Evolutionary conservation across 2,329 filamentous ascomycete species (phyloP).

Genomic region (Clonostachys solani): DNA sequence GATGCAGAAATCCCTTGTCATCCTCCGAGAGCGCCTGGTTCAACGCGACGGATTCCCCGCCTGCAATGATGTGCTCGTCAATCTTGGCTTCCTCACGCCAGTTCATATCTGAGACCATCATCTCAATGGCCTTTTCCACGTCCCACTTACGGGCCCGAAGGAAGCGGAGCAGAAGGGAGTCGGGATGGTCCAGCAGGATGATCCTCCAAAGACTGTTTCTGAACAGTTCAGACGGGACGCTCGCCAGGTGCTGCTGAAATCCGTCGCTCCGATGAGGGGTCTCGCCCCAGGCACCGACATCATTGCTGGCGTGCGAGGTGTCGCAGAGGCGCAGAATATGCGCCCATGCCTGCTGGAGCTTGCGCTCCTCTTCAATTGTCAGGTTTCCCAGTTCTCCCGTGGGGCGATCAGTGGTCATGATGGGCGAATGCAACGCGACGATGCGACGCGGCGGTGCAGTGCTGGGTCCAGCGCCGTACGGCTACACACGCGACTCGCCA

Average conservation of each 20-base stretch:
- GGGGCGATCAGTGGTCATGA: too few species aligned
- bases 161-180: slow-evolving; percentile 31
- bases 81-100: slow-evolving; percentile 28
- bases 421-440: too few species aligned
- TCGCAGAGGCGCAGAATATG: slow-evolving; percentile 12
- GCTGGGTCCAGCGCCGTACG: too few species aligned
- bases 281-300: background rate
- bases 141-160: slow-evolving; percentile 34
- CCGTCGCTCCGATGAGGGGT: slow-evolving; percentile 1
- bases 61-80: slow-evolving; percentile 20
- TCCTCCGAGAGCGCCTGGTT: slow-evolving; percentile 11
- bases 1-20: slow-evolving; percentile 27
- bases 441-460: too few species aligned
- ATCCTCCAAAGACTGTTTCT: slow-evolving; percentile 3
- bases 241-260: slow-evolving; percentile 17
- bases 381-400: slow-evolving; percentile 32
- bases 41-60: slow-evolving; percentile 23
- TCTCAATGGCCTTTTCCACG: slow-evolving; percentile 29
- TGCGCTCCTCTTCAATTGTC: slow-evolving; percentile 11
- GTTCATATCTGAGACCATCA: slow-evolving; percentile 28
- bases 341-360: slow-evolving; percentile 15
- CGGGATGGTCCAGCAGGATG: slow-evolving; percentile 26
- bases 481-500: too few species aligned
- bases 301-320: slow-evolving; percentile 3
- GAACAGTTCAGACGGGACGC: slow-evolving; percentile 1